Conservation (phyloP, 306 rosid genomes). For the Mucuna pruriens region DNA sequence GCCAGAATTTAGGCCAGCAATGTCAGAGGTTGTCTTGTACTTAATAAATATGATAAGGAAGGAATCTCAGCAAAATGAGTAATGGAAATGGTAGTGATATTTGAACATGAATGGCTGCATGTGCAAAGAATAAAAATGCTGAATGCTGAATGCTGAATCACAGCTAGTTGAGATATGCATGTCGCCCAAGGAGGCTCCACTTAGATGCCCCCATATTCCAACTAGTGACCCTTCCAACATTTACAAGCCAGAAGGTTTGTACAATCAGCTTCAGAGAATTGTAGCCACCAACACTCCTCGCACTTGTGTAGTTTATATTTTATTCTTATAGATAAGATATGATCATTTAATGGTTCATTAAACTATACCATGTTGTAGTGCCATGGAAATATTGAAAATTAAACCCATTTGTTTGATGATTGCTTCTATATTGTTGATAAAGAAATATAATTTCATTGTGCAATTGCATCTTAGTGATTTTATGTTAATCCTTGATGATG, state of each 20-base stretch:
- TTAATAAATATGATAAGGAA: slow-evolving; percentile 73
- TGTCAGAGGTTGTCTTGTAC: slow-evolving; percentile 90
- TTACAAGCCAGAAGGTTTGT: slow-evolving; percentile 32
- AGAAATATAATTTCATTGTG: slow-evolving; percentile 31
- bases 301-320: slow-evolving; percentile 26
- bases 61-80: slow-evolving; percentile 65
- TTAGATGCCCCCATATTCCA: slow-evolving; percentile 11
- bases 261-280: slow-evolving; percentile 33
- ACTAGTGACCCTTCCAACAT: slow-evolving; percentile 34
- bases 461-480: slow-evolving; percentile 32
- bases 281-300: slow-evolving; percentile 30
- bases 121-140: slow-evolving; percentile 40
- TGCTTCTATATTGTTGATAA: slow-evolving; percentile 44
- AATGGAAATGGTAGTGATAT: slow-evolving; percentile 46
- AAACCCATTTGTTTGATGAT: slow-evolving; percentile 43
- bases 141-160: slow-evolving; percentile 33
- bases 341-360: slow-evolving; percentile 39
- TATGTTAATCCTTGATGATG: slow-evolving; percentile 6
- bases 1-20: slow-evolving; percentile 93
- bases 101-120: slow-evolving; percentile 33
- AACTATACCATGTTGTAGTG: slow-evolving; percentile 36
- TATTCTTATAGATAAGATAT: slow-evolving; percentile 9
- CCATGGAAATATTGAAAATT: slow-evolving; percentile 42
- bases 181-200: slow-evolving; percentile 18
- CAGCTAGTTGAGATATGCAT: slow-evolving; percentile 25